Percentiles rank a stretch among this genome's conserved stretches.
These are phyloP conservation scores for Coniophora puteana DNA, from an alignment of 1,284 basidiomycete species.

Conservation along the genomic window DNA sequence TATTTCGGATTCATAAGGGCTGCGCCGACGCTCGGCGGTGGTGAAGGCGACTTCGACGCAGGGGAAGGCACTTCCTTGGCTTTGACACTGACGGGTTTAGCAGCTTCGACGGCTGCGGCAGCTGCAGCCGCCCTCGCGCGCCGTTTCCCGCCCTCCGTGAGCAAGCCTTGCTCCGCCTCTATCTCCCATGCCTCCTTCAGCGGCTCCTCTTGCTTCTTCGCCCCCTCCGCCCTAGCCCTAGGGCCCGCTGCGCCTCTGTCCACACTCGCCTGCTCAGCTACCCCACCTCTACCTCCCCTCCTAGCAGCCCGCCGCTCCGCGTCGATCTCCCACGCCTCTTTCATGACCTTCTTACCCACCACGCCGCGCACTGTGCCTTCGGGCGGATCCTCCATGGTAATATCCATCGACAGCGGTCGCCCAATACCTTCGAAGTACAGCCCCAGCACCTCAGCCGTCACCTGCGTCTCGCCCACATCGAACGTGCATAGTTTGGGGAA, in stretches of 20 bases:
- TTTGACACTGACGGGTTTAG: slow-evolving; percentile 14
- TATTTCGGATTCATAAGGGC: slow-evolving; percentile 53
- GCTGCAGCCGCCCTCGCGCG: slow-evolving; percentile 56
- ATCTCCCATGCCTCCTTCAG: slow-evolving; percentile 74
- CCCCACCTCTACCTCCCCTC: slow-evolving; percentile 25
- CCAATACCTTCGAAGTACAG: slow-evolving; percentile 41
- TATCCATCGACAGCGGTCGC: slow-evolving; percentile 50
- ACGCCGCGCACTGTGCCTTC: slow-evolving; percentile 50
- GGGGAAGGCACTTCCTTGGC: slow-evolving; percentile 6
- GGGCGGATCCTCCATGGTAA: slow-evolving; percentile 47
- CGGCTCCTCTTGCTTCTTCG: slow-evolving; percentile 29
- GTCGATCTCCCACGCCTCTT: slow-evolving; percentile 75
- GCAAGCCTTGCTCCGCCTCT: slow-evolving; percentile 67
- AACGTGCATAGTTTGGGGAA: slow-evolving; percentile 55
- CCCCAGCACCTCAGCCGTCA: slow-evolving; percentile 41
- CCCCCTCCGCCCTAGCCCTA: no score
- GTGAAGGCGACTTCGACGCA: slow-evolving; percentile 23
- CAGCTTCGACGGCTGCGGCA: slow-evolving; percentile 27
- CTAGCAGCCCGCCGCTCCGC: slow-evolving; percentile 50
- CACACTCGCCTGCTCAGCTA: slow-evolving; percentile 7
- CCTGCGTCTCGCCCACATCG: slow-evolving; percentile 63
- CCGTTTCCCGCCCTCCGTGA: slow-evolving; percentile 67
- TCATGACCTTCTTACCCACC: slow-evolving; percentile 65
- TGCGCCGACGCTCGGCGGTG: slow-evolving; percentile 21
- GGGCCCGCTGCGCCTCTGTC: slow-evolving; percentile 9